Base-by-base conservation (phyloP, 208 protist species). In the Trypanosoma rangeli region DNA sequence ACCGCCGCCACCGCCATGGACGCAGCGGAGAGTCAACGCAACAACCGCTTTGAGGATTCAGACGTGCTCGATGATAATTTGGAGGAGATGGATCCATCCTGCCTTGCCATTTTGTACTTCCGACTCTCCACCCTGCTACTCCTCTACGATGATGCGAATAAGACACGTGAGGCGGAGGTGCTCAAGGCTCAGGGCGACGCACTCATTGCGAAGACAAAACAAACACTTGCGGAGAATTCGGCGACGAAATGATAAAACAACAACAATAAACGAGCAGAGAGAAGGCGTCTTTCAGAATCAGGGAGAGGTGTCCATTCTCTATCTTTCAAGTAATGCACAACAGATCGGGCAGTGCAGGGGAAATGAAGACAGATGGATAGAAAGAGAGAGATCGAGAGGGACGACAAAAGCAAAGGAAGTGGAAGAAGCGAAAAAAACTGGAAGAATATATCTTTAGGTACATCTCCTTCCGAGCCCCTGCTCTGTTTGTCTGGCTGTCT, bases 91-190 rank as follows among this genome's bases (percentile, higher is more conserved):
- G 64, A 76, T 37, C 55, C 57, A 0, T 76, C 71, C 0, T 59
- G 15, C 29, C 71, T 76, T 24, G 90, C 85, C 31, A 82, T 72
- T 26, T 76, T 86, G n/a, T 86, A 79, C 79, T 92, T 83, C 60
- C 83, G 87, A n/a, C 86, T 92, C 22, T 73, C 90, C 0, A 77
- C 79, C 16, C 73, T 93, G 16, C 70, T 92, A 24, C 74, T 90
- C 24, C 78, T 95, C 42, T 95, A 86, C 63, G 84, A 80, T 55
- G 85, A 90, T 18, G 76, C 83, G 39, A 74, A 70, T 15, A 88
- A 91, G 58, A 83, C 70, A 28, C 76, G 76, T 49, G 89, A 94
- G 79, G 78, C 86, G 54, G 64, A 60, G 33, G 49, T 49, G 53
- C 81, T 85, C 63, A 77, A 80, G 54, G 58, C 64, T 15, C 57